Base-by-base conservation (phyloP, 495 filamentous ascomycete genomes). In the Aspergillus sclerotioniger region DNA sequence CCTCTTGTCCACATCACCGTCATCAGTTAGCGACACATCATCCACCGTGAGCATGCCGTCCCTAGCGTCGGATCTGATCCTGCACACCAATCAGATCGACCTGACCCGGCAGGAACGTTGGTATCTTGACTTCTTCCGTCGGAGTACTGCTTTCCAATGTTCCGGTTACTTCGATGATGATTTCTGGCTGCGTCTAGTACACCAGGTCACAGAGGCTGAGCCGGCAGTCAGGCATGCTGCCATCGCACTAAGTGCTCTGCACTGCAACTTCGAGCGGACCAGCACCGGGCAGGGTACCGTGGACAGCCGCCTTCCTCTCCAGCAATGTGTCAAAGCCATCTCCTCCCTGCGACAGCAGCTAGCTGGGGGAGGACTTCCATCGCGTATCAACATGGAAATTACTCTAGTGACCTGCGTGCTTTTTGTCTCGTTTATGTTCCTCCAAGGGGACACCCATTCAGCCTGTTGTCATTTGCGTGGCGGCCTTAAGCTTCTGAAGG, bases 181-280 rank as follows among this genome's bases (percentile, higher is more conserved):
- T 54, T 82, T 84, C 53, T 83, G 79, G 80, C 66, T 77, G 9
- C 73, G 76, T 25, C 58, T 84, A n/a, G 73, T 82, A 4, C 72
- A 80, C 37, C 79, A 81, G 60, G 74, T 76, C 39, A 74, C 74
- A 61, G 76, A 79, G 53, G 62, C 69, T 28, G 76, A 81, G 51
- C 80, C 80, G 0, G 78, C 79, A 1, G 71, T 83, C 25, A 74
- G 77, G 33, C 80, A 83, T 51, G 80, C 80, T 39, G 73, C 79
- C 33, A 64, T 62, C 45, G 54, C 53, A 7, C 70, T 82, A 35
- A 76, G 76, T 59, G 76, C 77, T 17, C 65, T 82, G 41, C 77
- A 83, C 62, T 46, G 50, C 17, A 32, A 51, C 28, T 63, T 60
- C 19, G 41, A 19, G 16, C 39, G 45, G 9, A 44, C 21, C 13